A percentile compares a stretch with the other conserved stretches of the same genome.
phyloP scores from a whole-genome alignment of 129 eudicot species.

The Silybum marianum region DNA sequence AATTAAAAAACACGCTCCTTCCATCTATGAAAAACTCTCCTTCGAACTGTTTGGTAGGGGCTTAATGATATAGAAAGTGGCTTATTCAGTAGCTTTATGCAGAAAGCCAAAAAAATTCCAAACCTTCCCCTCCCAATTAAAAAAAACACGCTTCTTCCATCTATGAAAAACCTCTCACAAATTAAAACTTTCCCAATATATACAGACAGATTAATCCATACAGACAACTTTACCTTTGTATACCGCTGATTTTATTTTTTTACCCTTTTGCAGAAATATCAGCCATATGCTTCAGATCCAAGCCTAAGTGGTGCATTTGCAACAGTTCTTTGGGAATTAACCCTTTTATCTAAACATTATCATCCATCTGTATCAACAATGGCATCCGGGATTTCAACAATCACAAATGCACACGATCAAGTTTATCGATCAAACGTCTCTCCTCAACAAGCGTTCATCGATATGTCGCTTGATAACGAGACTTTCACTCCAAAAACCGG shows the following conservation, averaged over 20 bases:
- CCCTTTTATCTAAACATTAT: conserved; percentile 63
- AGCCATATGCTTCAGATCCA: conserved; percentile 67
- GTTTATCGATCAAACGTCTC: conserved; percentile 50
- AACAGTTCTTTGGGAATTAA: conserved; percentile 81
- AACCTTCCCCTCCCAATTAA: no score
- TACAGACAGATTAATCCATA: no score
- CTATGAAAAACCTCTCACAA: no score
- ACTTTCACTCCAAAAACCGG: conserved; percentile 32
- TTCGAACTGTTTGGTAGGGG: no score
- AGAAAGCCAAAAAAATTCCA: no score
- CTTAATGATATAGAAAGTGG: no score
- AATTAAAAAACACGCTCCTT: no score
- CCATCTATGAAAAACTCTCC: no score
- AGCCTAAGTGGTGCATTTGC: conserved; percentile 79
- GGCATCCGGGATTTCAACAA: conserved; percentile 51
- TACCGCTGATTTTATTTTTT: neutral
- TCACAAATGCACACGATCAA: conserved; percentile 38
- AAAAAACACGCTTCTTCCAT: no score
- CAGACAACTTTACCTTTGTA: no score
- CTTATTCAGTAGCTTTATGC: no score
- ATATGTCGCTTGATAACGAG: conserved; percentile 59
- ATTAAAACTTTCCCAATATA: no score
- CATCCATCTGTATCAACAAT: conserved; percentile 63
- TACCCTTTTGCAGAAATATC: conserved; percentile 55
- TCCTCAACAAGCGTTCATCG: conserved; percentile 76